These are phyloP conservation scores for Arthrobotrys iridis DNA, from an alignment of 2,329 filamentous ascomycete genomes.

Conservation along the genomic window DNA sequence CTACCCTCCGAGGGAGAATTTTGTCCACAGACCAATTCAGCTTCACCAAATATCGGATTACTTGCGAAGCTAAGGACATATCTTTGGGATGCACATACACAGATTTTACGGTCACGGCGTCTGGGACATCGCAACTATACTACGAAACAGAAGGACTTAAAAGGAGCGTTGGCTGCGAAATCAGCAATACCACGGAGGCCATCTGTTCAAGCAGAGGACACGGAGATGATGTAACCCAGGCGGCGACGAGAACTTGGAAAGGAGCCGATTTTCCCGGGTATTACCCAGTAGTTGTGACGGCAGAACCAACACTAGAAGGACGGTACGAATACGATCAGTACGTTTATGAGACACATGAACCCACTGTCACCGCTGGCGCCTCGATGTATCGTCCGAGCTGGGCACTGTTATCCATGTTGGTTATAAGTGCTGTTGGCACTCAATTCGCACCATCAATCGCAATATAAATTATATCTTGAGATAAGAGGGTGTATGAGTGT, in stretches of 20 bases:
- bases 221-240: constrained; percentile 17
- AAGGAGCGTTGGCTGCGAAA: constrained; percentile 29
- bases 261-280: constrained; percentile 32
- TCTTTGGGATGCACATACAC: constrained; percentile 39
- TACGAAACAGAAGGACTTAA: constrained; percentile 18
- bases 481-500: too few species aligned
- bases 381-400: background rate
- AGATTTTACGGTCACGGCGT: constrained; percentile 35
- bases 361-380: background rate
- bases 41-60: constrained; percentile 44
- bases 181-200: constrained; percentile 11
- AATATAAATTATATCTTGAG: background rate
- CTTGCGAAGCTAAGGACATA: constrained; percentile 23
- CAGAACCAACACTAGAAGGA: constrained; percentile 11
- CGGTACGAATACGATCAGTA: constrained; percentile 7
- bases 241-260: constrained; percentile 23
- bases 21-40: constrained; percentile 30
- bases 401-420: background rate
- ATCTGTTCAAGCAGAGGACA: constrained; percentile 40
- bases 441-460: background rate
- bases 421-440: background rate
- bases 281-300: constrained; percentile 36
- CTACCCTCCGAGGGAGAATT: constrained; percentile 33
- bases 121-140: constrained; percentile 44
- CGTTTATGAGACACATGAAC: background rate